These are phyloP conservation scores for Dendrobium chrysotoxum DNA, from an alignment of 106 monocot species.

Conservation along the genomic window DNA sequence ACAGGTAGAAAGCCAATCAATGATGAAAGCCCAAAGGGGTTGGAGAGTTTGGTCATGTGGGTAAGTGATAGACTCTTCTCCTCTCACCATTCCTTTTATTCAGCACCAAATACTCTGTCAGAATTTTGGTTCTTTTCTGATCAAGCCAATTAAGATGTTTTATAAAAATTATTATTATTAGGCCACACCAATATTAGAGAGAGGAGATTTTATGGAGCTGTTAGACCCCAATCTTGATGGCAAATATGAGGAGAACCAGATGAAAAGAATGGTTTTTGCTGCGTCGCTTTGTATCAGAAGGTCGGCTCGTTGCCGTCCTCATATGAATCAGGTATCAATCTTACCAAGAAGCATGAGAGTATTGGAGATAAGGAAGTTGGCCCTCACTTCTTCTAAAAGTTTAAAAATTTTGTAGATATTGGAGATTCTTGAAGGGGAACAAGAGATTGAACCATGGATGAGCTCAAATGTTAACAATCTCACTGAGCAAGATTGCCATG, in stretches of 20 bases:
- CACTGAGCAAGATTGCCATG: constrained; percentile 26
- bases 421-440: constrained; percentile 44
- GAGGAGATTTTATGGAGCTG: constrained; percentile 42
- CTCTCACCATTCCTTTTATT: neutral
- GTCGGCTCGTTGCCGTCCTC: constrained; percentile 59
- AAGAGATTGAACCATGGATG: constrained; percentile 30
- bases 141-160: neutral
- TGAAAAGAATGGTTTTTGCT: constrained; percentile 51
- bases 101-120: no score
- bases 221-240: constrained; percentile 58
- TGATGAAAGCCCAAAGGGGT: constrained; percentile 46
- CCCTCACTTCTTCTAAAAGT: no score
- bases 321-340: constrained; percentile 49
- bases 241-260: constrained; percentile 44
- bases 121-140: no score
- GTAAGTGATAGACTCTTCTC: constrained; percentile 25
- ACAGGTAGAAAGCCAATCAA: constrained; percentile 71
- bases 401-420: constrained; percentile 28
- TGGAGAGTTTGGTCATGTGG: constrained; percentile 84
- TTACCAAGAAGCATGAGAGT: neutral
- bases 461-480: neutral
- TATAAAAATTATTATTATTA: constrained; percentile 14
- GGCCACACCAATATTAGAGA: constrained; percentile 56
- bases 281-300: constrained; percentile 68
- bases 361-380: no score